A percentile compares a stretch with the other conserved stretches of the same genome.
Evolutionary conservation across 768 basidiomycete genomes (phyloP).

Genomic region (Phallus indusiatus): DNA sequence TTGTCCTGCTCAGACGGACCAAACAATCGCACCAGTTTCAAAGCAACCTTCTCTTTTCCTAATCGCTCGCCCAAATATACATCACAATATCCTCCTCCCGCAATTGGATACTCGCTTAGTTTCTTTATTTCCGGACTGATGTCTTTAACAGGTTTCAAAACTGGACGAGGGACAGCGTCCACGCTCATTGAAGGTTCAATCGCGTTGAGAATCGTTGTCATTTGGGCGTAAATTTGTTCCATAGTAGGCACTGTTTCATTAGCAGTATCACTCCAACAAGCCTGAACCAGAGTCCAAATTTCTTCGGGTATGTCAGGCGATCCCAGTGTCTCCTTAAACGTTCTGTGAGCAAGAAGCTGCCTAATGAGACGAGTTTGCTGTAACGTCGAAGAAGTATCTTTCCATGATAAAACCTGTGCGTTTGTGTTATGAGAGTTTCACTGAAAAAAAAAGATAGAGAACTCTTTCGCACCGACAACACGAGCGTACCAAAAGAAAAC

Average conservation of each 20-base stretch:
- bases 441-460: not conserved
- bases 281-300: conserved; percentile 34
- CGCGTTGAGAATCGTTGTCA: not conserved
- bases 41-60: conserved; percentile 9
- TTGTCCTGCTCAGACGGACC: conserved; percentile 4
- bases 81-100: conserved; percentile 13
- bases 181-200: no score
- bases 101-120: conserved; percentile 7
- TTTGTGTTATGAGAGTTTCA: not conserved
- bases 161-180: not conserved
- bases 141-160: not conserved
- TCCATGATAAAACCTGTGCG: not conserved
- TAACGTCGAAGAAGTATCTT: not conserved
- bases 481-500: conserved; percentile 3
- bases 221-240: conserved; percentile 19
- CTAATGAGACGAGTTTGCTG: not conserved
- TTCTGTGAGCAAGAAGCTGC: not conserved
- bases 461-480: not conserved
- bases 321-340: not conserved
- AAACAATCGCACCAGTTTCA: conserved; percentile 10
- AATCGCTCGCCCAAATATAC: conserved; percentile 10
- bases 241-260: conserved; percentile 30
- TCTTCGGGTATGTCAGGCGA: conserved; percentile 22
- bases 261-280: conserved; percentile 34
- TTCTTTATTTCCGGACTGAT: conserved; percentile 11